A percentile compares a stretch with the other conserved stretches of the same genome.
These are phyloP conservation scores for Aspergillus incahuasiensis DNA, from an alignment of 495 filamentous ascomycete genomes.

Conservation along the genomic window DNA sequence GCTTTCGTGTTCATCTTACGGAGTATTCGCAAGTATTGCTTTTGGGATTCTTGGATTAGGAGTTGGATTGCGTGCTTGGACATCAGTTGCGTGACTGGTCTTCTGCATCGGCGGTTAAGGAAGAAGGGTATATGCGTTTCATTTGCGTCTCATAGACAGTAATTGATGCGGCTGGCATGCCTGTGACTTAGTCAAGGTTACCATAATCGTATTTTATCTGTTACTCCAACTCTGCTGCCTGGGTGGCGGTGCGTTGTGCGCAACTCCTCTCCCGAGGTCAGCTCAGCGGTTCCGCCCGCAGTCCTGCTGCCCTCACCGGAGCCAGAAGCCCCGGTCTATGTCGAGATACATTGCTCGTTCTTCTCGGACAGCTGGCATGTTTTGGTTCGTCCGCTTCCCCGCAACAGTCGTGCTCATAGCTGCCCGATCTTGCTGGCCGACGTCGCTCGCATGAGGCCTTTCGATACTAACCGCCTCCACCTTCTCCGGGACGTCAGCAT, in stretches of 20 bases:
- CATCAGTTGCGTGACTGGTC: neutral
- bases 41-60: neutral
- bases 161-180: neutral
- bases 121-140: neutral
- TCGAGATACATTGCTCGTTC: conserved; percentile 31
- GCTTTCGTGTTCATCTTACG: neutral
- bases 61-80: neutral
- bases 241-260: neutral
- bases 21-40: no score
- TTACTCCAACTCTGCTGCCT: neutral
- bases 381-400: conserved; percentile 13
- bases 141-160: neutral
- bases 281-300: neutral
- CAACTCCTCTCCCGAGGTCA: neutral
- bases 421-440: conserved; percentile 16
- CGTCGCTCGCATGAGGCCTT: conserved; percentile 14
- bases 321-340: conserved; percentile 37
- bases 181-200: neutral
- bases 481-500: neutral
- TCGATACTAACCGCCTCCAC: conserved; percentile 13
- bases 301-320: conserved; percentile 18
- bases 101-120: neutral
- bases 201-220: neutral
- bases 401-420: conserved; percentile 9
- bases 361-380: conserved; percentile 26